Conservation (phyloP, 148 eudicot genomes). For the Pharnaceum exiguum region DNA sequence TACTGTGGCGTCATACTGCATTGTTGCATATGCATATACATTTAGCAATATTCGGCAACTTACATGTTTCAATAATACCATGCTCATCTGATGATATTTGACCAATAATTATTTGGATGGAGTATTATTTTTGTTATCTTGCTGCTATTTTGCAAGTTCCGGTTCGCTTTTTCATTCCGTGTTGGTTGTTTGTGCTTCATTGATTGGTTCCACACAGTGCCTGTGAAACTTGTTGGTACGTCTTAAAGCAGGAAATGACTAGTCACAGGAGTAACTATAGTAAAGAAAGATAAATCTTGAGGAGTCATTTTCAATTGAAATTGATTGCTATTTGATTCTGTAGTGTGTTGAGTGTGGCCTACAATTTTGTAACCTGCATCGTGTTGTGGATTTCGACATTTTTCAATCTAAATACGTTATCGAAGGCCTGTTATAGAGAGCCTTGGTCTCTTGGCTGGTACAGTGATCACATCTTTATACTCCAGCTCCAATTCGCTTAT, state of each 20-base stretch:
- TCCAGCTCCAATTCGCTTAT: no score
- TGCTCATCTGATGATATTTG: slow-evolving; percentile 24
- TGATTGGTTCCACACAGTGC: slow-evolving; percentile 6
- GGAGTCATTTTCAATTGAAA: background rate
- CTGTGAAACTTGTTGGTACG: slow-evolving; percentile 1
- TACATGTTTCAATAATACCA: background rate
- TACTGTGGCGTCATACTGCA: slow-evolving; percentile 11
- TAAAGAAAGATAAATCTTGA: background rate
- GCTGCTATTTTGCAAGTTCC: background rate
- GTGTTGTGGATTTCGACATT: no score
- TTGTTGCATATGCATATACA: slow-evolving; percentile 5
- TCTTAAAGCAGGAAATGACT: slow-evolving; percentile 3
- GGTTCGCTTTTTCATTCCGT: background rate
- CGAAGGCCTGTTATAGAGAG: no score
- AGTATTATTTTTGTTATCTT: no score
- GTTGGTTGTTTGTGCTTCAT: background rate
- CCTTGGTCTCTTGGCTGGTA: no score
- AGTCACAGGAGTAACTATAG: slow-evolving; percentile 3
- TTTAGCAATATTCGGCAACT: slow-evolving; percentile 5
- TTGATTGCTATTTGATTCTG: slow-evolving; percentile 6
- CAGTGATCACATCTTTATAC: no score
- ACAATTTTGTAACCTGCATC: no score
- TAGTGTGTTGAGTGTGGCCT: background rate
- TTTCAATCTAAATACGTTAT: no score
- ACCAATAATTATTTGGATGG: slow-evolving; percentile 11